Base-by-base conservation (phyloP, 2,329 filamentous ascomycete genomes). In the Stachybotrys echinatus region DNA sequence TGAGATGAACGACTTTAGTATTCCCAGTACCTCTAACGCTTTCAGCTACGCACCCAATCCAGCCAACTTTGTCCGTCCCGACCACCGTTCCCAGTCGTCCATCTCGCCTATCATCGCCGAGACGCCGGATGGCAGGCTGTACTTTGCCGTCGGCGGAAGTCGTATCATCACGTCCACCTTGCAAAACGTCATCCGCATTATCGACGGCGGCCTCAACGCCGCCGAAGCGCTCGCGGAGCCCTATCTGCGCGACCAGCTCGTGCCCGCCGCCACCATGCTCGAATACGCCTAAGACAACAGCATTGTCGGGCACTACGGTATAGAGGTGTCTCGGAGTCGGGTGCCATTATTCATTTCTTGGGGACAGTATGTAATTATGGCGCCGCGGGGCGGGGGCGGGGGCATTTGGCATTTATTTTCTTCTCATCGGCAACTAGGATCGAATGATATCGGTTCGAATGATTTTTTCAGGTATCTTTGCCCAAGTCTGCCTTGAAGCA, bases 81-180 rank as follows among this genome's bases (percentile, higher is more conserved):
- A 85, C 14, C 95, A 95, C 69, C 78, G 90, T 0, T 88, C 90
- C 0, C 73, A 95, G 5, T 90, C 85, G 0, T 89, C 85, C 46
- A 92, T 92, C 54, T 81, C 85, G 0, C 88, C 89, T 0, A 77
- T 83, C 23, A 95, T 96, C 40, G 86, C 87, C 49, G 88, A 92
- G 59, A 76, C 82, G 23, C 69, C 80, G 1, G 83, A 91, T 50
- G 81, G 84, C 0, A 77, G 74, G 2, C 74, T 95, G 0, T 89
- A 86, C 62, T 80, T 92, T 52, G 75, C 85, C 19, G 81, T 88
- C 0, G 90, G 90, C 4, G 92, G 92, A 0, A 89, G 85, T 39
- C 78, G 89, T 4, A 96, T 96, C 65, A 92, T 90, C 60, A 95
- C 89, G 0, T 74, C 88, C 0, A 92, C 87, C 0, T 77, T 91